These are phyloP conservation scores for Eremothecium coryli DNA, from an alignment of 1,139 yeast genomes.

Conservation along the genomic window DNA sequence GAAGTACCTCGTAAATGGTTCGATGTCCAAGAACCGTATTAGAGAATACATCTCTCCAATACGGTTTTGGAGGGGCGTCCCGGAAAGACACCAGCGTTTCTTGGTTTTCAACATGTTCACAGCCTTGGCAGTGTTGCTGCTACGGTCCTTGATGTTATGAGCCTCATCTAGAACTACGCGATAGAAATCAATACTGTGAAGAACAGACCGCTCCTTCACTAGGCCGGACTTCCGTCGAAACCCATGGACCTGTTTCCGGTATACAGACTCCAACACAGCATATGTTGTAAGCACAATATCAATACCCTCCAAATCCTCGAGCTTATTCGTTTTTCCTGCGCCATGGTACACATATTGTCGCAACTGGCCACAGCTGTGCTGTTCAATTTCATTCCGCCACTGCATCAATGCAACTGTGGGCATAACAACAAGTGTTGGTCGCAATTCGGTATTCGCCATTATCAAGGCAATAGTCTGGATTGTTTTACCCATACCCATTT, in stretches of 20 bases:
- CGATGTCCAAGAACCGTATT: constrained; percentile 69
- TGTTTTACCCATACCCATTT: constrained; percentile 99
- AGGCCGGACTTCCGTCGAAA: constrained; percentile 61
- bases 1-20: constrained; percentile 81
- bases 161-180: constrained; percentile 95
- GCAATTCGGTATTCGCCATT: constrained; percentile 52
- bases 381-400: constrained; percentile 88
- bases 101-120: constrained; percentile 64
- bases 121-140: constrained; percentile 87
- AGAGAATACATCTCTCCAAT: constrained; percentile 94
- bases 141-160: constrained; percentile 90
- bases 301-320: constrained; percentile 48
- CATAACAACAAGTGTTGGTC: constrained; percentile 84
- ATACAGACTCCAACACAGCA: constrained; percentile 82
- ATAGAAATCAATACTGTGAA: constrained; percentile 71
- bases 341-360: constrained; percentile 77
- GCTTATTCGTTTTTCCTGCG: constrained; percentile 53
- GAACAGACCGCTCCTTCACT: constrained; percentile 64
- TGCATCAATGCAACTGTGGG: constrained; percentile 98
- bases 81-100: constrained; percentile 84
- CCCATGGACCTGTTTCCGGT: constrained; percentile 74
- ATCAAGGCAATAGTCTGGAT: constrained; percentile 87
- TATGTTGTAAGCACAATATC: constrained; percentile 89
- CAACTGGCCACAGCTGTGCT: constrained; percentile 64
- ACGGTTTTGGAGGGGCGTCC: constrained; percentile 92